phyloP scores from a whole-genome alignment of 148 eudicot species.

The Diospyros lotus region DNA sequence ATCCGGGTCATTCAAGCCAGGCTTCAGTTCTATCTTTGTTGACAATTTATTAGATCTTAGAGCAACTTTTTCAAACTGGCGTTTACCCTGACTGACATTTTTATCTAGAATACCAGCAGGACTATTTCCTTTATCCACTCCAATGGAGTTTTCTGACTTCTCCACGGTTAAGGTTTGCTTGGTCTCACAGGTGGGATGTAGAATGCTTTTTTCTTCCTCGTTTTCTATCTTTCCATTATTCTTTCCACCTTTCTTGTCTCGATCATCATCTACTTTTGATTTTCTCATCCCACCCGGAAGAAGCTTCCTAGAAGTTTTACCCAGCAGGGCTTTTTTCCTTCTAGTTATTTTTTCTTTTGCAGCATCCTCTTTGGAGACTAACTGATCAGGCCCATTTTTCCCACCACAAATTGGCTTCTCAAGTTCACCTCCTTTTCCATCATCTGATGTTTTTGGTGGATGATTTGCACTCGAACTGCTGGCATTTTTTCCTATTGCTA shows the following conservation, averaged over 20 bases:
- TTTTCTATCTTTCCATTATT: conserved; percentile 16
- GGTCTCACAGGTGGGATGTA: conserved; percentile 18
- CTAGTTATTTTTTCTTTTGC: conserved; percentile 24
- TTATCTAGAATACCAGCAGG: conserved; percentile 24
- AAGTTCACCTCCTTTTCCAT: conserved; percentile 23
- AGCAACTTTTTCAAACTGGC: conserved; percentile 24
- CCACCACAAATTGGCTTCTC: conserved; percentile 11
- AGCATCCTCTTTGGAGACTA: conserved; percentile 19
- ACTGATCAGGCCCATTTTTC: conserved; percentile 16
- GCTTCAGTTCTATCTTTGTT: conserved; percentile 20
- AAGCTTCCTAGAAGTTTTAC: conserved; percentile 31
- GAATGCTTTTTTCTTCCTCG: conserved; percentile 18
- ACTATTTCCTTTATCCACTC: conserved; percentile 47
- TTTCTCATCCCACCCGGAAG: conserved; percentile 10
- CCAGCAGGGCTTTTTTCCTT: conserved; percentile 31
- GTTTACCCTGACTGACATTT: conserved; percentile 21
- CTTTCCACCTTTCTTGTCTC: conserved; percentile 14
- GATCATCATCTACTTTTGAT: conserved; percentile 3
- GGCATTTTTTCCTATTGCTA: neutral
- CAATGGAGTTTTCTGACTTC: conserved; percentile 23
- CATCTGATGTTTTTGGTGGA: conserved; percentile 9
- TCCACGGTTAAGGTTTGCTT: conserved; percentile 22
- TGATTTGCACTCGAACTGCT: neutral
- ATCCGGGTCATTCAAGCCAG: conserved; percentile 13
- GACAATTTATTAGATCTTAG: conserved; percentile 19